A percentile compares a stretch with the other conserved stretches of the same genome.
Conservation (phyloP, 331 rosid species). For the Malus hybrid region DNA sequence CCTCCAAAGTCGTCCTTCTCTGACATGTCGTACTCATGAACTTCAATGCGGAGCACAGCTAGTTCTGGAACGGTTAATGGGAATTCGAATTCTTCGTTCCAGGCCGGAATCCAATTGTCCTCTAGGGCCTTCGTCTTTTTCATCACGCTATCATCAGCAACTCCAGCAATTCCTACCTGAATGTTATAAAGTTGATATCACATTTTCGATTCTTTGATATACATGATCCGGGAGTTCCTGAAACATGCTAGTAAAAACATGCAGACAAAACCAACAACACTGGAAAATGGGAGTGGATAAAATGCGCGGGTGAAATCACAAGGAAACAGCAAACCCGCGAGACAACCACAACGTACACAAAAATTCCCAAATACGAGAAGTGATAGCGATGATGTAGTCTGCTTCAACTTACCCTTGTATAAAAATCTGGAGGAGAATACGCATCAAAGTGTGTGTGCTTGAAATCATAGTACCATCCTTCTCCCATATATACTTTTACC, state of each 20-base stretch:
- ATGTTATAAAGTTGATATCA: constrained; percentile 4
- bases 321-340: not conserved
- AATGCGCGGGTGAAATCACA: no score
- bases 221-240: not conserved
- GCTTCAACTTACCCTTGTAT: constrained; percentile 64
- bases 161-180: constrained; percentile 98
- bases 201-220: constrained; percentile 3
- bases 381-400: not conserved
- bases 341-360: not conserved
- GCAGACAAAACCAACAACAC: not conserved
- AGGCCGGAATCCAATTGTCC: constrained; percentile 84
- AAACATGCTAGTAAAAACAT: not conserved
- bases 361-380: not conserved
- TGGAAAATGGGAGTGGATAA: no score
- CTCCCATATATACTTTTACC: constrained; percentile 96
- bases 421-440: constrained; percentile 95
- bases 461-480: constrained; percentile 95
- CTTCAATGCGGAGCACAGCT: constrained; percentile 85
- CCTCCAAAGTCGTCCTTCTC: constrained; percentile 98
- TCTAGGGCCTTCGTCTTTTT: constrained; percentile 64
- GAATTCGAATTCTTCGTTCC: constrained; percentile 77
- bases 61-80: constrained; percentile 74
- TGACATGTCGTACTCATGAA: constrained; percentile 95
- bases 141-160: constrained; percentile 63
- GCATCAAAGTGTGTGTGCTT: constrained; percentile 77